Evolutionary conservation across 306 rosid species (phyloP).

Genomic region (Acacia confusa): DNA sequence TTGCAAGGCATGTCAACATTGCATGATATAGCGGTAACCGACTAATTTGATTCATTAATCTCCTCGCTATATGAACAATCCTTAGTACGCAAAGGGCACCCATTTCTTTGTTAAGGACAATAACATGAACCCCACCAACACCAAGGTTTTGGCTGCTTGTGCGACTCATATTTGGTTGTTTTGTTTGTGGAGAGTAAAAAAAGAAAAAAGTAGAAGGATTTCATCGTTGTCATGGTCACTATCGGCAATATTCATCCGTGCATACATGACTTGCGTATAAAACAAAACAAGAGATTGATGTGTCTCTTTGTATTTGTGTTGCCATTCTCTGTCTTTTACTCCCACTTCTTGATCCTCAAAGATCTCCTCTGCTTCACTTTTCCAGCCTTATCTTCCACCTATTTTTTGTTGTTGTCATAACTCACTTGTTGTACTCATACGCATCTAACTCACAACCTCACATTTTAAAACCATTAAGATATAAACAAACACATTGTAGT

Average conservation of each 20-base stretch:
- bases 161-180: not conserved
- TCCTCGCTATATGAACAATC: not conserved
- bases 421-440: no score
- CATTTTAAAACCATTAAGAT: no score
- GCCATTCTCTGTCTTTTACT: not conserved
- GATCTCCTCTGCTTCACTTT: not conserved
- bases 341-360: not conserved
- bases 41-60: not conserved
- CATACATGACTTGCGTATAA: not conserved
- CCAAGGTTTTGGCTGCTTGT: not conserved
- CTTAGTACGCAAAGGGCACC: no score
- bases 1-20: not conserved
- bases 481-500: accelerated
- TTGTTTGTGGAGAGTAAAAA: not conserved
- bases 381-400: not conserved
- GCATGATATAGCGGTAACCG: not conserved
- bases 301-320: not conserved
- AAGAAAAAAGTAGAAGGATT: not conserved
- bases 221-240: not conserved
- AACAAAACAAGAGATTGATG: not conserved
- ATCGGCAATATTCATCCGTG: not conserved
- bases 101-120: no score
- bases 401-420: no score
- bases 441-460: no score
- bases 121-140: not conserved